phyloP scores from a whole-genome alignment of 805 yeast species.

The Candida wancherniae region DNA sequence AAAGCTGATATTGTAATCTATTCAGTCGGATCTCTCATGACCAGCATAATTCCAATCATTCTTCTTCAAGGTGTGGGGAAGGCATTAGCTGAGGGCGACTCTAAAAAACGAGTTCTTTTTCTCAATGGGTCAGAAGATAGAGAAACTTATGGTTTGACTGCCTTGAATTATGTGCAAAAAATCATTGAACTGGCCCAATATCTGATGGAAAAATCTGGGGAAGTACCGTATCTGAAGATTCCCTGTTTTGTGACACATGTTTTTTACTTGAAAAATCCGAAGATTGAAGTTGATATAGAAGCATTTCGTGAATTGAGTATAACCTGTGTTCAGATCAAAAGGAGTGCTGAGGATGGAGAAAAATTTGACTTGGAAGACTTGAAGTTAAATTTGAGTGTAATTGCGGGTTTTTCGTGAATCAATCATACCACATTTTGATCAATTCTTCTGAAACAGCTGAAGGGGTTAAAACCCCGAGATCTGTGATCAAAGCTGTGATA shows the following conservation, averaged over 20 bases:
- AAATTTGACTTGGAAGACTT: slow-evolving; percentile 43
- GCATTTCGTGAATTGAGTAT: slow-evolving; percentile 42
- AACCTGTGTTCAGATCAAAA: slow-evolving; percentile 39
- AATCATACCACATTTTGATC: slow-evolving; percentile 97
- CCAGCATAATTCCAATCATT: slow-evolving; percentile 77
- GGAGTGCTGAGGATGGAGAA: slow-evolving; percentile 18
- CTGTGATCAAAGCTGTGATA: slow-evolving; percentile 93
- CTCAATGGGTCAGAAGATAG: slow-evolving; percentile 75
- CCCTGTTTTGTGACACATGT: slow-evolving; percentile 57
- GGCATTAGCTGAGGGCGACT: slow-evolving; percentile 38
- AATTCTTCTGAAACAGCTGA: slow-evolving; percentile 98
- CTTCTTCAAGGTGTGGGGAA: slow-evolving; percentile 69
- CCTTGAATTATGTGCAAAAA: slow-evolving; percentile 52
- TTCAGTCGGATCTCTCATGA: slow-evolving; percentile 86
- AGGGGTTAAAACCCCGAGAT: slow-evolving; percentile 93
- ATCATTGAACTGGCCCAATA: slow-evolving; percentile 54
- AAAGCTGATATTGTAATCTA: slow-evolving; percentile 56
- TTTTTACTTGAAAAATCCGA: slow-evolving; percentile 47
- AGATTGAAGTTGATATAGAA: slow-evolving; percentile 45
- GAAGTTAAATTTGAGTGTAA: slow-evolving; percentile 8
- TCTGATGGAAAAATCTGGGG: slow-evolving; percentile 33
- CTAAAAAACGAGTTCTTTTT: slow-evolving; percentile 51
- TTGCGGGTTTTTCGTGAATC: slow-evolving; percentile 7
- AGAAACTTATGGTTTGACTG: slow-evolving; percentile 68
- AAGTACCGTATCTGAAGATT: slow-evolving; percentile 26